A percentile compares a stretch with the other conserved stretches of the same genome.
Conservation (phyloP, 169 alveolate species). For the Blepharisma undulans region DNA sequence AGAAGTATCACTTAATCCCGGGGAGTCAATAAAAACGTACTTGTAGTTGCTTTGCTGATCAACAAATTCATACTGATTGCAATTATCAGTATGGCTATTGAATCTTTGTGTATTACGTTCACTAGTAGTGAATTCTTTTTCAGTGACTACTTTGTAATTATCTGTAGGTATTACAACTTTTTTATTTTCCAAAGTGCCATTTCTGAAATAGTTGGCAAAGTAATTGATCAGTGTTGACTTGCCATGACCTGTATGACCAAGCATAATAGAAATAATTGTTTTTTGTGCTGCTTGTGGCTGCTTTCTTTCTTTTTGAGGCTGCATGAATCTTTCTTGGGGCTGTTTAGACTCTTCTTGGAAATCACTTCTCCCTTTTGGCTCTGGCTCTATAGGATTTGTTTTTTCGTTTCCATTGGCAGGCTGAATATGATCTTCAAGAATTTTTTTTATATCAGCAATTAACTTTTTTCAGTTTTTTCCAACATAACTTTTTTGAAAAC, state of each 20-base stretch:
- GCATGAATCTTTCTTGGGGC: too few relatives aligned
- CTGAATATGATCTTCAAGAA: too few relatives aligned
- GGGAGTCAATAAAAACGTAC: background rate
- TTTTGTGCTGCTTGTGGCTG: background rate
- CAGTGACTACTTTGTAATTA: background rate
- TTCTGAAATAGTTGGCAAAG: background rate
- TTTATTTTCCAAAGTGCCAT: background rate
- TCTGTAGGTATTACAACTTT: background rate
- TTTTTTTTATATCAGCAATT: too few relatives aligned
- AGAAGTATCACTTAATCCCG: background rate
- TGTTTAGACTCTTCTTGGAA: too few relatives aligned
- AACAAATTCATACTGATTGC: background rate
- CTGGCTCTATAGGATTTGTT: too few relatives aligned
- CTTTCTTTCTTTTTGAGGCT: too few relatives aligned
- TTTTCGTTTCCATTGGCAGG: too few relatives aligned
- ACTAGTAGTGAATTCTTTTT: background rate
- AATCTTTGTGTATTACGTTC: background rate
- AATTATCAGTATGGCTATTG: background rate
- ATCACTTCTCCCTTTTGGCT: too few relatives aligned
- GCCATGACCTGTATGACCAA: background rate
- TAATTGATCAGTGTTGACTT: background rate
- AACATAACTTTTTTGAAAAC: too few relatives aligned
- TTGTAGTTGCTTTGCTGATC: background rate
- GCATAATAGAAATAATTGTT: too few relatives aligned
- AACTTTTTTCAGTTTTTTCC: too few relatives aligned